phyloP scores from a whole-genome alignment of 108 stramenopile genomes.

The Cyclostephanos invisitatus region DNA sequence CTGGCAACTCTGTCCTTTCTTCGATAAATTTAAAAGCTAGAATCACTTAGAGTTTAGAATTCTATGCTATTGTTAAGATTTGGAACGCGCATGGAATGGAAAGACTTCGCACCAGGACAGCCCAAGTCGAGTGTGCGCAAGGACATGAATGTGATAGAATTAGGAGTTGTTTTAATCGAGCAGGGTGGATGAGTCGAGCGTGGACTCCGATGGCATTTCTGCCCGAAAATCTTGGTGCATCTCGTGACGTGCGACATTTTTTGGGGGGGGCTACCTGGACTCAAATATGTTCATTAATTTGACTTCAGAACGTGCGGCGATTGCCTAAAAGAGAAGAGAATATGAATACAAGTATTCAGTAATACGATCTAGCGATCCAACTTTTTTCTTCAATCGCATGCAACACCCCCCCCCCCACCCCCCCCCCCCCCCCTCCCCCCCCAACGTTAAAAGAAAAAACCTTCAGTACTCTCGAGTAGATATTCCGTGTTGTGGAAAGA shows the following conservation, averaged over 20 bases:
- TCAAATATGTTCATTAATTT: too few species aligned
- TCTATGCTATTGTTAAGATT: too few species aligned
- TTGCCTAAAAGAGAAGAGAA: too few species aligned
- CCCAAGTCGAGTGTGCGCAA: slow-evolving; percentile 30
- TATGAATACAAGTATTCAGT: too few species aligned
- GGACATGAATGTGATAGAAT: slow-evolving; percentile 35
- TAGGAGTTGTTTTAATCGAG: slow-evolving; percentile 20
- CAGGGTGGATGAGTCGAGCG: slow-evolving; percentile 7
- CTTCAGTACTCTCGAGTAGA: too few species aligned
- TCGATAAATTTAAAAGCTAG: background rate
- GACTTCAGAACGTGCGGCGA: too few species aligned
- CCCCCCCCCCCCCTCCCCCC: too few species aligned
- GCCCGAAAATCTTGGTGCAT: slow-evolving; percentile 32
- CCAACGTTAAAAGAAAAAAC: background rate
- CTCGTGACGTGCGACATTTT: slow-evolving; percentile 25
- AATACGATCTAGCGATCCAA: too few species aligned
- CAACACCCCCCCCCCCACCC: too few species aligned
- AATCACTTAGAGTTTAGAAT: too few species aligned
- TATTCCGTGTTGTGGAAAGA: too few species aligned
- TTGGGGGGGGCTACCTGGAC: background rate
- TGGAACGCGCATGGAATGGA: slow-evolving; percentile 2
- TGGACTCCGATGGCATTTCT: slow-evolving; percentile 32
- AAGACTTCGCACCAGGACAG: slow-evolving; percentile 10
- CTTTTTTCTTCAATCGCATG: background rate
- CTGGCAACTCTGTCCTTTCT: background rate